Base-by-base conservation (phyloP, 306 rosid species). In the Hippophae rhamnoides region DNA sequence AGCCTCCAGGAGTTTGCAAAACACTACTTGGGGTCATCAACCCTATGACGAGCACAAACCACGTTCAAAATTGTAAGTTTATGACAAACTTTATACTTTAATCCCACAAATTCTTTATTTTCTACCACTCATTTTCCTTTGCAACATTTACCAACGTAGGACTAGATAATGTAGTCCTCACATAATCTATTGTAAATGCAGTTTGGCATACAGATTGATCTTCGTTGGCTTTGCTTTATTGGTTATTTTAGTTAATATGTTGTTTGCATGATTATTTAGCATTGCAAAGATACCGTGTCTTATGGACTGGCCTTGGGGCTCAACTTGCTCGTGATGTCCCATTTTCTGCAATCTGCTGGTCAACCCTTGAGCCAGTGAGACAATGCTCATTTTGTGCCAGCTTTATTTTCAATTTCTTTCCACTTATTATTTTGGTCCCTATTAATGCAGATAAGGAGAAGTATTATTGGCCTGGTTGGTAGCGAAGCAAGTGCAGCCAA, bases 301-400 rank as follows among this genome's bases (percentile, higher is more conserved):
- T 83, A 82, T 92, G 99, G 99, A 85, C 96, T 55, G 99, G 99
- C 69, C 89, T 92, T n/a, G 99, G 99, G 45, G 96, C 96, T 40
- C 96, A 88, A 69, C 87, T 92, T 65, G 74, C 84, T 67, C 87
- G 99, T 31, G 99, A 92, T 73, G 96, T 85, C 75, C 99, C 99
- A 47, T 92, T 76, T 69, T 92, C 99, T 75, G 96, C 93, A 52
- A 82, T 92, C 73, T 92, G 99, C 81, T 92, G 99, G 99, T 68
- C 95, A 47, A 83, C 90, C 57, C 96, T 92, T 54, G 99, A 92
- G 77, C 99, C 93, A 11, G 99, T 92, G 71, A 77, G 83, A 72
- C 49, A 41, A 64, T 47, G 43, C 56, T 65, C 62, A 10, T 38
- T 5, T 23, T 53, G 43, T 52, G 56, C 64, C 64, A 45, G 27